phyloP scores from a whole-genome alignment of 768 basidiomycete species.

The Cystobasidium tubakii region DNA sequence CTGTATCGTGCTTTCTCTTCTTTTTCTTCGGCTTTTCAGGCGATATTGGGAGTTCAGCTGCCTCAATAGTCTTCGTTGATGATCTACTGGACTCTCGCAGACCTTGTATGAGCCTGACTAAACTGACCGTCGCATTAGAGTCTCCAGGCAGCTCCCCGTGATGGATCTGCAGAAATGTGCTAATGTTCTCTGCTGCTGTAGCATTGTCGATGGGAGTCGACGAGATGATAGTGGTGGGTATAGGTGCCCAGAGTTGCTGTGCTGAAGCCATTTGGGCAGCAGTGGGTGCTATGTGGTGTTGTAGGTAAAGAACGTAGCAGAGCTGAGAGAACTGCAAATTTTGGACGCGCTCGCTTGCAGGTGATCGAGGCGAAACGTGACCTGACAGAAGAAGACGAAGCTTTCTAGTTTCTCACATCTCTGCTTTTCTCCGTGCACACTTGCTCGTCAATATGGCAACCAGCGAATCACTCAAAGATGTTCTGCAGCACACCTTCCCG shows the following conservation, averaged over 20 bases:
- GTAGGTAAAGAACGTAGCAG: neutral
- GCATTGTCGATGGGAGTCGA: conserved; percentile 5
- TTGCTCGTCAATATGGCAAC: neutral
- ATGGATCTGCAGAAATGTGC: conserved; percentile 1
- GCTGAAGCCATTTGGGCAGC: neutral
- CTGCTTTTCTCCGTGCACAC: neutral
- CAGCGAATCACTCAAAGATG: neutral
- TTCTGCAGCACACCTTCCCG: neutral
- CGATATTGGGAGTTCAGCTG: neutral
- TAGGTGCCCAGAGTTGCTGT: conserved; percentile 28
- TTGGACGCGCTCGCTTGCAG: neutral
- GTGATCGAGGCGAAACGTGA: neutral
- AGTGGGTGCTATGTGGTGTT: neutral
- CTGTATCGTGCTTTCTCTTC: conserved; percentile 9
- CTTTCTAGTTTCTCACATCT: neutral
- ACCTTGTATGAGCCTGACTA: conserved; percentile 13
- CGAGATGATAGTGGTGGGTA: neutral
- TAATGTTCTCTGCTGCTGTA: neutral
- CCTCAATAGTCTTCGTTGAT: neutral
- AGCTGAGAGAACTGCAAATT: conserved; percentile 1
- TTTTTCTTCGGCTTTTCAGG: neutral
- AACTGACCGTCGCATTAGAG: conserved; percentile 9
- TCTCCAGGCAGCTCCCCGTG: conserved; percentile 18
- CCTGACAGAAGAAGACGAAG: neutral
- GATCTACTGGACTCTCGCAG: neutral